phyloP scores from a whole-genome alignment of 208 protist genomes.

The Leishmania lainsoni region DNA sequence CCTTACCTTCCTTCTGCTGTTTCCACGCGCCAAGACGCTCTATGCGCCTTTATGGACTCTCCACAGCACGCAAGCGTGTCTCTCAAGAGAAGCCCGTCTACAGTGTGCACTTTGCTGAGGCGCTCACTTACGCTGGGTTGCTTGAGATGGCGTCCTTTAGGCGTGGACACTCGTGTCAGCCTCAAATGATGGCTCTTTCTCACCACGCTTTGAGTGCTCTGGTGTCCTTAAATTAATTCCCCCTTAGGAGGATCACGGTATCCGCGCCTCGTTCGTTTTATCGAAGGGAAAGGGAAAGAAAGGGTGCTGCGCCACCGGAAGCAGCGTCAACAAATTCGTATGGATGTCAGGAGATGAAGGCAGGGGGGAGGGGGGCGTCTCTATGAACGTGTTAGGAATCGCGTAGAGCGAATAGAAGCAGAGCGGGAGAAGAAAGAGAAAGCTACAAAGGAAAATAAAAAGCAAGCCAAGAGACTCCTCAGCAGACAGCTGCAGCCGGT shows the following conservation, averaged over 20 bases:
- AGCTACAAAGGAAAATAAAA: conserved; percentile 1
- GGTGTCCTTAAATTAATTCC: not conserved
- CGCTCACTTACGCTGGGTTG: not conserved
- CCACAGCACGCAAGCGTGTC: not conserved
- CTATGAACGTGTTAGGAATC: not conserved
- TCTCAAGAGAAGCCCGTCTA: not conserved
- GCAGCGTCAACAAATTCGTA: not conserved
- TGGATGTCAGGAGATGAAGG: not conserved
- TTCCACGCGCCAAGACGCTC: not conserved
- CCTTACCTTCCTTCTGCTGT: not conserved
- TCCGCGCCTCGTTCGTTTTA: not conserved
- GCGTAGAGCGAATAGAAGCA: not conserved
- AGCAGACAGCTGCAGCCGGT: not conserved
- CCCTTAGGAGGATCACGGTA: not conserved
- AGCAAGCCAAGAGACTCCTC: not conserved
- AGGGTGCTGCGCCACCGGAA: too few relatives aligned
- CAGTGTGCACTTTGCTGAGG: not conserved
- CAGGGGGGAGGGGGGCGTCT: not conserved
- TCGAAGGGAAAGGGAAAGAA: not conserved
- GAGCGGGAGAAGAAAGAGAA: not conserved
- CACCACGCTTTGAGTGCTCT: not conserved
- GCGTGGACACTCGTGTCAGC: not conserved
- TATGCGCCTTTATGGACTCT: not conserved
- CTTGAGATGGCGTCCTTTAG: not conserved
- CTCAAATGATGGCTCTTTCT: not conserved